Percentiles rank a stretch among this genome's conserved stretches.
Evolutionary conservation across 2,329 filamentous ascomycete species (phyloP).

Genomic region (Fusarium sp.): DNA sequence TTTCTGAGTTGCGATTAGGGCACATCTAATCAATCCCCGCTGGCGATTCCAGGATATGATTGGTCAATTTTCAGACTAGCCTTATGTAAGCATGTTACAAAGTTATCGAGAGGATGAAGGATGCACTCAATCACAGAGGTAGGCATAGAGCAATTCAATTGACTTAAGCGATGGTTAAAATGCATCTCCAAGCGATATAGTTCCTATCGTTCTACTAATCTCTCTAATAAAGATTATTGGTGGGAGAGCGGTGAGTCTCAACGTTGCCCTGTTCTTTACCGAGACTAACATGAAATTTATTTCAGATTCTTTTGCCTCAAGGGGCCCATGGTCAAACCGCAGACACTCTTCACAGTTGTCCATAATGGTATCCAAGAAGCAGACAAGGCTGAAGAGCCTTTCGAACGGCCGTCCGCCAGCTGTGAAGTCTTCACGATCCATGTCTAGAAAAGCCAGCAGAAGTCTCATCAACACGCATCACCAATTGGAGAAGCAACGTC

Average conservation of each 20-base stretch:
- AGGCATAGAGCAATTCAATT: background rate
- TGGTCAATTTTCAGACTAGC: background rate
- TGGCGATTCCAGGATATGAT: background rate
- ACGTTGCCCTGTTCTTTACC: slow-evolving; percentile 4
- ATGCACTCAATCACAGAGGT: background rate
- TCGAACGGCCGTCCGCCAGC: slow-evolving; percentile 69
- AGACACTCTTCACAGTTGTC: background rate
- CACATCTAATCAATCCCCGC: background rate
- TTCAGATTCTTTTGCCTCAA: slow-evolving; percentile 18
- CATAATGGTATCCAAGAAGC: slow-evolving; percentile 63
- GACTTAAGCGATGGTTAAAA: background rate
- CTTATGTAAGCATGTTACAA: slow-evolving; percentile 7
- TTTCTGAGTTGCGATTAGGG: slow-evolving; percentile 40
- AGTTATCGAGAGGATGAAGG: slow-evolving; percentile 1
- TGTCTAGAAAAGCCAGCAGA: slow-evolving; percentile 75
- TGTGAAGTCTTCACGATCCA: slow-evolving; percentile 65
- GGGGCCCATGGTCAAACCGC: slow-evolving; percentile 3
- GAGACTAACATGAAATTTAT: slow-evolving; percentile 33
- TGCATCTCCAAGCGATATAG: background rate
- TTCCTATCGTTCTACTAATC: too few species aligned
- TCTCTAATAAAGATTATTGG: background rate
- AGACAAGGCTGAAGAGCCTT: slow-evolving; percentile 59
- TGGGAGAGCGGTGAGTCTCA: slow-evolving; percentile 11
- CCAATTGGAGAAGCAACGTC: slow-evolving; percentile 72
- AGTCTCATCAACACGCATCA: slow-evolving; percentile 75